These are phyloP conservation scores for Ananas comosus DNA, from an alignment of 176 grass and related monocot species.

Conservation along the genomic window DNA sequence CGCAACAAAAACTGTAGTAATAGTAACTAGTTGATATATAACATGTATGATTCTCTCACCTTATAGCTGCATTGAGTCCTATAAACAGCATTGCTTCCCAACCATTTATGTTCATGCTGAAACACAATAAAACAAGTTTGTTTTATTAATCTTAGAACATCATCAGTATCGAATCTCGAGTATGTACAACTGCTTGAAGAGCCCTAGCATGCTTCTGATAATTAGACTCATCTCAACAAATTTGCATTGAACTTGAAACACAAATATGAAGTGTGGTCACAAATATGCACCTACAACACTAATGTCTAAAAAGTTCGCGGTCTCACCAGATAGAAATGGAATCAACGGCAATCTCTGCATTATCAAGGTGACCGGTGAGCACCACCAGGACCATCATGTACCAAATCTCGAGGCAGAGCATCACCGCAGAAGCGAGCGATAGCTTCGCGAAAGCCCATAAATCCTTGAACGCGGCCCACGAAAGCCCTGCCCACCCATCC, in stretches of 20 bases:
- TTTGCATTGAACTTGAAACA: too few species aligned
- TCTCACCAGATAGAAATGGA: constrained; percentile 52
- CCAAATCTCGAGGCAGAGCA: constrained; percentile 80
- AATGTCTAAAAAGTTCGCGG: too few species aligned
- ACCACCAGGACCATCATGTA: constrained; percentile 59
- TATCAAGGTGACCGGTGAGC: constrained; percentile 51
- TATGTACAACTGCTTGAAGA: too few species aligned
- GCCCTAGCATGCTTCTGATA: too few species aligned
- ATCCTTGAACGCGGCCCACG: constrained; percentile 33
- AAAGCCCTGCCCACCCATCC: constrained; percentile 58
- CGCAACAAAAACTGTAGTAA: not conserved
- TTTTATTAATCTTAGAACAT: too few species aligned
- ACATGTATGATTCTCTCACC: constrained; percentile 16
- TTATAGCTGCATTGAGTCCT: constrained; percentile 59
- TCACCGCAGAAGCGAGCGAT: constrained; percentile 61
- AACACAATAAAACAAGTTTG: not conserved
- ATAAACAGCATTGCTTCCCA: constrained; percentile 64
- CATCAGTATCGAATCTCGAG: too few species aligned
- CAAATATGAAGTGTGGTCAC: too few species aligned
- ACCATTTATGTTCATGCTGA: constrained; percentile 59
- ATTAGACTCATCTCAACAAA: too few species aligned
- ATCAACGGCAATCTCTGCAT: constrained; percentile 49
- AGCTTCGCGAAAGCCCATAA: constrained; percentile 48
- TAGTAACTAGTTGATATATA: not conserved
- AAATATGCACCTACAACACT: too few species aligned